phyloP scores from a whole-genome alignment of 306 rosid species.

The Canavalia ensiformis region DNA sequence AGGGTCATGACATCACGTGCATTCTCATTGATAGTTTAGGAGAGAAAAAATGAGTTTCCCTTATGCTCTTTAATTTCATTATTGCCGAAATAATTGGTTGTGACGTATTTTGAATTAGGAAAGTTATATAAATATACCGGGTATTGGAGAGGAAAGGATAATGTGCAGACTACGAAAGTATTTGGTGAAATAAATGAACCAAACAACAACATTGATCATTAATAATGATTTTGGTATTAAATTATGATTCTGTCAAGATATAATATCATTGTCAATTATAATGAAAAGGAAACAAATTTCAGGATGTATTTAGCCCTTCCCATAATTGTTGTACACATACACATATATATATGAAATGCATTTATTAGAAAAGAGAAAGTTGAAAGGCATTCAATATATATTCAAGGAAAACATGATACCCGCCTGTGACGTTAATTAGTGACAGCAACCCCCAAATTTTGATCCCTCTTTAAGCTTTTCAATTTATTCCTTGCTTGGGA shows the following conservation, averaged over 20 bases:
- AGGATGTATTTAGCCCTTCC: conserved; percentile 41
- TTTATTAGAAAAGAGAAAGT: conserved; percentile 55
- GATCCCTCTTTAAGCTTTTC: conserved; percentile 32
- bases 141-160: not conserved
- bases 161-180: conserved; percentile 8
- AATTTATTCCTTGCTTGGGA: conserved; percentile 31
- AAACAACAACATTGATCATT: conserved; percentile 46
- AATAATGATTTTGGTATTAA: conserved; percentile 56
- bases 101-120: conserved; percentile 9
- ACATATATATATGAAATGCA: conserved; percentile 47
- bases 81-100: conserved; percentile 10
- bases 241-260: conserved; percentile 44
- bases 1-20: conserved; percentile 34
- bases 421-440: conserved; percentile 48
- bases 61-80: conserved; percentile 13
- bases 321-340: conserved; percentile 39
- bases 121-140: not conserved
- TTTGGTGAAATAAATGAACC: conserved; percentile 60
- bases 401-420: conserved; percentile 48
- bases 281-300: conserved; percentile 54
- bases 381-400: conserved; percentile 46
- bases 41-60: conserved; percentile 2
- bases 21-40: not conserved
- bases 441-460: conserved; percentile 33
- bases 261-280: conserved; percentile 60